These are phyloP conservation scores for Ophiostoma sp. DNA, from an alignment of 2,329 filamentous ascomycete species.

Conservation along the genomic window DNA sequence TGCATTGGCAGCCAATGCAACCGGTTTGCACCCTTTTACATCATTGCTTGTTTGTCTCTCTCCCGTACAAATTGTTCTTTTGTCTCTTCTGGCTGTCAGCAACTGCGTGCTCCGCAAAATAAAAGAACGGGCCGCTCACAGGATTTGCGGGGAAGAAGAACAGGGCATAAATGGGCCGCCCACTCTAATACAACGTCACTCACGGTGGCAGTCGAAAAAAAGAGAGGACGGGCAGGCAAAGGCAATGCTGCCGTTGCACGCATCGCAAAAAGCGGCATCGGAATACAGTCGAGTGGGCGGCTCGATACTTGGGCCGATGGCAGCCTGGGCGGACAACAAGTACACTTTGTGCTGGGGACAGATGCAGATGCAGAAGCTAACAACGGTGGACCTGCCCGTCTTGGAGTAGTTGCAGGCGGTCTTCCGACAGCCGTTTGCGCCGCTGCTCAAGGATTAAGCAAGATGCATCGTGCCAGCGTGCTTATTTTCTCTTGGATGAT, in stretches of 20 bases:
- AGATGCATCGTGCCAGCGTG: background rate
- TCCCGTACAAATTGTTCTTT: background rate
- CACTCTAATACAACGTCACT: constrained; percentile 1
- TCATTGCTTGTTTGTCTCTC: background rate
- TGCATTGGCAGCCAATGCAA: background rate
- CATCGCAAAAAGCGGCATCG: background rate
- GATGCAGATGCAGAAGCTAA: constrained; percentile 9
- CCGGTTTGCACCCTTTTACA: background rate
- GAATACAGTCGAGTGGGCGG: background rate
- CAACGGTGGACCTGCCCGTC: constrained; percentile 15
- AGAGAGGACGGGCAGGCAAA: background rate
- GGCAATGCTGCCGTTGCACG: background rate
- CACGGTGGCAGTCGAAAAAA: background rate
- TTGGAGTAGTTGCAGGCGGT: background rate
- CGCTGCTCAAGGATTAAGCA: background rate
- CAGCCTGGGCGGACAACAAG: background rate
- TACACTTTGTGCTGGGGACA: background rate
- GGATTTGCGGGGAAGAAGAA: background rate
- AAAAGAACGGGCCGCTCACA: background rate
- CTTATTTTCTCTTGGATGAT: background rate
- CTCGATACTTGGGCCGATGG: background rate
- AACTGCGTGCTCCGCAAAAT: constrained; percentile 3
- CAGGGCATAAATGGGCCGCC: background rate
- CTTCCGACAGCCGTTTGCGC: background rate
- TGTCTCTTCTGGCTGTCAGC: background rate